These are phyloP conservation scores for Aspergillus affinis DNA, from an alignment of 495 filamentous ascomycete species.

Conservation along the genomic window DNA sequence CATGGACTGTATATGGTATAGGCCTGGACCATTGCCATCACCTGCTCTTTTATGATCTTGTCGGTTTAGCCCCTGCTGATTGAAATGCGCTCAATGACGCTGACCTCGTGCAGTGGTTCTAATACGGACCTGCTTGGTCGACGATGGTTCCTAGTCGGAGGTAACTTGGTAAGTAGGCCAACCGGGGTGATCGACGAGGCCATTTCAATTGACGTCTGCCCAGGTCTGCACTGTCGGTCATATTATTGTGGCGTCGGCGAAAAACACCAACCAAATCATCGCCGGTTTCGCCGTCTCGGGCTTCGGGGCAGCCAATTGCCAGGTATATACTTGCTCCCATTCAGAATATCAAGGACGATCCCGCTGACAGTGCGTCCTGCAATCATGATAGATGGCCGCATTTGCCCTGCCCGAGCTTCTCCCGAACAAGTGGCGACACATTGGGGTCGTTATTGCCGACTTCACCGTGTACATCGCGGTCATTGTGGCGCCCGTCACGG, in stretches of 20 bases:
- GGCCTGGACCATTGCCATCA: constrained; percentile 31
- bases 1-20: background rate
- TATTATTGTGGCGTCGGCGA: constrained; percentile 25
- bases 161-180: constrained; percentile 19
- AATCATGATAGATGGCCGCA: constrained; percentile 22
- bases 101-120: constrained; percentile 18
- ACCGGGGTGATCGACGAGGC: background rate
- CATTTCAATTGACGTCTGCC: background rate
- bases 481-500: constrained; percentile 27
- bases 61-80: constrained; percentile 7
- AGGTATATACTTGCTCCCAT: constrained; percentile 9
- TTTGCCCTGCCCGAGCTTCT: constrained; percentile 30
- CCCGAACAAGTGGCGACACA: constrained; percentile 30
- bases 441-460: constrained; percentile 27
- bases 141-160: constrained; percentile 29
- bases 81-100: constrained; percentile 1
- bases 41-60: constrained; percentile 28
- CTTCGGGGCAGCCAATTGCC: constrained; percentile 28
- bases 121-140: constrained; percentile 28
- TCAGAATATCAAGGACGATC: background rate
- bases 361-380: background rate
- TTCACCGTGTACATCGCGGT: constrained; percentile 28
- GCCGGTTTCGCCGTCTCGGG: constrained; percentile 23
- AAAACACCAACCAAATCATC: constrained; percentile 24
- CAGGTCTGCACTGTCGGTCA: constrained; percentile 26